Percentiles rank a stretch among this genome's conserved stretches.
Evolutionary conservation across 2,329 filamentous ascomycete species (phyloP).

Genomic region (Aspergillus fumigatus): DNA sequence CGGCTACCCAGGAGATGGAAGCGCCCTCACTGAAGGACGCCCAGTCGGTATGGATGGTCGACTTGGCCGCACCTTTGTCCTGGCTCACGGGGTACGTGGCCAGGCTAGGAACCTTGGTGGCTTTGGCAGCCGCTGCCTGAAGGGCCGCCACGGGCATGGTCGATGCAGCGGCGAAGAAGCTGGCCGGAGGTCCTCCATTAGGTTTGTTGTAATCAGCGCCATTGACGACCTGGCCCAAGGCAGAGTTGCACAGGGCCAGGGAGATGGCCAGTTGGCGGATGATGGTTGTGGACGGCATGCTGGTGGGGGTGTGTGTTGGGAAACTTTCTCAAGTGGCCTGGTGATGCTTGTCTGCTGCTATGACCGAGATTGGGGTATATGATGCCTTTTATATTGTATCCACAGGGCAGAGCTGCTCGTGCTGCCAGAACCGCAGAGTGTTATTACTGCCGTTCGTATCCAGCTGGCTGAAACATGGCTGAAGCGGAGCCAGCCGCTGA

Average conservation of each 20-base stretch:
- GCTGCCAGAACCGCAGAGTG: no score
- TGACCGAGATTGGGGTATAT: no score
- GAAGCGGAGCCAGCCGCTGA: no score
- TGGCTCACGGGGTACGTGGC: slow-evolving; percentile 23
- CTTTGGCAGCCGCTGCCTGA: slow-evolving; percentile 20
- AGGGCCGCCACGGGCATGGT: slow-evolving; percentile 22
- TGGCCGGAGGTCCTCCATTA: slow-evolving; percentile 18
- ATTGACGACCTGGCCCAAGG: slow-evolving; percentile 13
- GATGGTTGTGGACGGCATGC: neutral
- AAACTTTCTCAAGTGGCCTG: no score
- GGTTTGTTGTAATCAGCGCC: slow-evolving; percentile 21
- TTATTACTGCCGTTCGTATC: no score
- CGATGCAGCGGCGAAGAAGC: slow-evolving; percentile 23
- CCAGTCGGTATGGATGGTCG: slow-evolving; percentile 29
- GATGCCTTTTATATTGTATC: no score
- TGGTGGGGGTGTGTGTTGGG: no score
- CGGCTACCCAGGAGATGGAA: slow-evolving; percentile 25
- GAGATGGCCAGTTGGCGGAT: neutral
- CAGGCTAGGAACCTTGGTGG: slow-evolving; percentile 17
- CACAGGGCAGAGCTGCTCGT: no score
- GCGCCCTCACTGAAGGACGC: slow-evolving; percentile 22
- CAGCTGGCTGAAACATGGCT: no score
- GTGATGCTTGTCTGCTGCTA: no score
- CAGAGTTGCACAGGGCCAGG: neutral
- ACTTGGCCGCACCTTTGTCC: slow-evolving; percentile 11